phyloP scores from a whole-genome alignment of 2,329 filamentous ascomycete genomes.

The Hypoxylon sp. region DNA sequence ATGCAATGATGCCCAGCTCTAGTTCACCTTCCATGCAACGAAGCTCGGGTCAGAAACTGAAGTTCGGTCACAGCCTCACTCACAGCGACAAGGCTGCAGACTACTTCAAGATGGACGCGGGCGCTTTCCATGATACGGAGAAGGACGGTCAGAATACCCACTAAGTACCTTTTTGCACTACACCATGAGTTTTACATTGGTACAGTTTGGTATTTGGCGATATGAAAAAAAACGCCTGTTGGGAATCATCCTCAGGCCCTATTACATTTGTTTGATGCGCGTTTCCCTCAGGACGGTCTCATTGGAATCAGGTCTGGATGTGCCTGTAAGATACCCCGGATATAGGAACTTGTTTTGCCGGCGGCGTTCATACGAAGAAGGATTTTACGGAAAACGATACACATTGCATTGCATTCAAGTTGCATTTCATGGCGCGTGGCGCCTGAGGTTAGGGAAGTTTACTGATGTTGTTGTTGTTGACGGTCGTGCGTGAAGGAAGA shows the following conservation, averaged over 20 bases:
- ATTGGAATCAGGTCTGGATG: constrained; percentile 5
- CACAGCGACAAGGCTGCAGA: constrained; percentile 27
- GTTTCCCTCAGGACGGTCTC: constrained; percentile 10
- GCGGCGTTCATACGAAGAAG: constrained; percentile 11
- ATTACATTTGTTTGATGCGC: constrained; percentile 25
- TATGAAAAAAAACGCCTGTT: background rate
- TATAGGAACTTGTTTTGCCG: constrained; percentile 1
- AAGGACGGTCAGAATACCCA: constrained; percentile 2
- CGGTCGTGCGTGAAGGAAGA: background rate
- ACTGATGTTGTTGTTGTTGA: background rate
- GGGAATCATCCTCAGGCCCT: background rate
- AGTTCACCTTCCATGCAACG: constrained; percentile 63
- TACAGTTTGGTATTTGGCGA: background rate
- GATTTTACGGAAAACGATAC: background rate
- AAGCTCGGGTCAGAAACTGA: constrained; percentile 42
- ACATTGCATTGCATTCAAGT: background rate
- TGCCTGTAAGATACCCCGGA: constrained; percentile 24
- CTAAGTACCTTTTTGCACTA: constrained; percentile 6
- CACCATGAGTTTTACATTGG: background rate
- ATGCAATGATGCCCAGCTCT: constrained; percentile 59
- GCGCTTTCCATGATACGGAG: background rate
- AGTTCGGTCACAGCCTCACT: constrained; percentile 44
- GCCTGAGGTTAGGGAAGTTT: background rate
- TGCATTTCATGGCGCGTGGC: background rate
- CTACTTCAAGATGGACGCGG: constrained; percentile 15